Evolutionary conservation across 2,329 filamentous ascomycete genomes (phyloP).

Genomic region (Stemphylium beticola): DNA sequence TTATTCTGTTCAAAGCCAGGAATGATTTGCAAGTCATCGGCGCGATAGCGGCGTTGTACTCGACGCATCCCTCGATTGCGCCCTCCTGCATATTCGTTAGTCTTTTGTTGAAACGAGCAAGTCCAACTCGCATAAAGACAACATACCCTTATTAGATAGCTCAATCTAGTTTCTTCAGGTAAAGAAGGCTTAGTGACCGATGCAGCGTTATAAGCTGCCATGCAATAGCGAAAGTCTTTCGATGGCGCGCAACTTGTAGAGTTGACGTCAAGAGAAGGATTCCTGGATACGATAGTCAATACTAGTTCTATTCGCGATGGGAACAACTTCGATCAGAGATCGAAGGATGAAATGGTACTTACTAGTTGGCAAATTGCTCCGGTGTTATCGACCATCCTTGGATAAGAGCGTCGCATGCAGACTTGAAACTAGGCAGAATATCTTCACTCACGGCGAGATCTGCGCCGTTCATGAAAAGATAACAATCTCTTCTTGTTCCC

Average conservation of each 20-base stretch:
- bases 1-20: slow-evolving; percentile 9
- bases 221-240: slow-evolving; percentile 15
- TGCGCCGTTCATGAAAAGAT: neutral
- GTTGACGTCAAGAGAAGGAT: slow-evolving; percentile 7
- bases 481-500: neutral
- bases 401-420: neutral
- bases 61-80: slow-evolving; percentile 11
- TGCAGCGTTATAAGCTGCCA: slow-evolving; percentile 9
- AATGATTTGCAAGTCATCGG: slow-evolving; percentile 13
- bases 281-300: slow-evolving; percentile 4
- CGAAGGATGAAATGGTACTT: neutral
- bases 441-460: neutral
- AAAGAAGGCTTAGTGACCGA: slow-evolving; percentile 3
- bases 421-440: neutral
- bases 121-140: too few species aligned
- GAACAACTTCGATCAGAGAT: too few species aligned
- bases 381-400: slow-evolving; percentile 6
- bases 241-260: slow-evolving; percentile 11
- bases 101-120: too few species aligned
- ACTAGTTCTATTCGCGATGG: slow-evolving; percentile 8
- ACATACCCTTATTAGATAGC: slow-evolving; percentile 9
- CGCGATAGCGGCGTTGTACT: slow-evolving; percentile 10
- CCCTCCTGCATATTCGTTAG: neutral
- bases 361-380: slow-evolving; percentile 12
- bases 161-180: slow-evolving; percentile 6